phyloP scores from a whole-genome alignment of 1,284 basidiomycete genomes.

The Sphaerobolus stellatus region DNA sequence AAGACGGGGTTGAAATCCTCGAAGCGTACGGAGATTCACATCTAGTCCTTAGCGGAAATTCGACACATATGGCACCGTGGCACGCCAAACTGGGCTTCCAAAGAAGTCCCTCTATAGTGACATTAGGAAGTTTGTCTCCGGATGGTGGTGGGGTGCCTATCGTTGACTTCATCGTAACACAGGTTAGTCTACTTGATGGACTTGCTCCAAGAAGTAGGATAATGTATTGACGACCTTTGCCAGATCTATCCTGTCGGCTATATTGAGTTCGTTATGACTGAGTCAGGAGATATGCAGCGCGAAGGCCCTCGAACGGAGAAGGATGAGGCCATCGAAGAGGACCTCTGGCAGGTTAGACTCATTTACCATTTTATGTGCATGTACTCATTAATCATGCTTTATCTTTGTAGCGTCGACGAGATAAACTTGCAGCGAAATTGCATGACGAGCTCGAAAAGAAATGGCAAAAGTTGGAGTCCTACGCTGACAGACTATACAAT shows the following conservation, averaged over 20 bases:
- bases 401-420: conserved; percentile 51
- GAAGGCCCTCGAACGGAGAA: conserved; percentile 66
- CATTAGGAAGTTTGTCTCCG: conserved; percentile 73
- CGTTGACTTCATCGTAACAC: conserved; percentile 75
- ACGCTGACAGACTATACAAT: conserved; percentile 57
- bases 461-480: conserved; percentile 44
- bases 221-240: background rate
- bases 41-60: conserved; percentile 79
- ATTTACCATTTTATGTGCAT: conserved; percentile 19
- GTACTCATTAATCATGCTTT: background rate
- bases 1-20: conserved; percentile 81
- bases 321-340: conserved; percentile 63
- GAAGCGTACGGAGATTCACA: conserved; percentile 73
- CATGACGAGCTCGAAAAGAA: conserved; percentile 55
- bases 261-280: conserved; percentile 55
- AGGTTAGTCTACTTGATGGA: conserved; percentile 44
- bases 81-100: conserved; percentile 83
- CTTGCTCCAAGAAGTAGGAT: conserved; percentile 17
- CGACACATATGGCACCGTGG: conserved; percentile 84
- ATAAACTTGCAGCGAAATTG: conserved; percentile 54
- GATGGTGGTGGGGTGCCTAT: conserved; percentile 81
- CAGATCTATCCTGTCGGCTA: conserved; percentile 65
- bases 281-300: conserved; percentile 51
- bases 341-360: conserved; percentile 75
- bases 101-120: conserved; percentile 62